A percentile compares a stretch with the other conserved stretches of the same genome.
phyloP scores from a whole-genome alignment of 768 basidiomycete genomes.

The Boletus rubescentipes region DNA sequence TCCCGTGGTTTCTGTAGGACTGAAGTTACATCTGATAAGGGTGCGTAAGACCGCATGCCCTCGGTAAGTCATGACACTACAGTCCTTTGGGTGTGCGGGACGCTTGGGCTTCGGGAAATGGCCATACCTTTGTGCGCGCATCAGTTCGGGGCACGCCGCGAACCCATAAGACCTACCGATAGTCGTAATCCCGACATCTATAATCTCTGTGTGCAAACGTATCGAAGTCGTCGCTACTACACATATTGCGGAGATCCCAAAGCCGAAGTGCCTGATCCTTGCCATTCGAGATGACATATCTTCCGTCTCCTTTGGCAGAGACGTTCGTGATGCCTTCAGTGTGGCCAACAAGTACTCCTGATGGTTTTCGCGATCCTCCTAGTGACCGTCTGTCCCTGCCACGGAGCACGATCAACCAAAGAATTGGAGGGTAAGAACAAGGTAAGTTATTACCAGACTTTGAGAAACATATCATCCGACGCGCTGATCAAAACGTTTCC shows the following conservation, averaged over 20 bases:
- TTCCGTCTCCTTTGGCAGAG: constrained; percentile 93
- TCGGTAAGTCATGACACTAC: constrained; percentile 93
- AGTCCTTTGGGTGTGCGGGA: constrained; percentile 79
- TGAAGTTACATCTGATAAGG: constrained; percentile 95
- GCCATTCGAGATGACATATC: constrained; percentile 93
- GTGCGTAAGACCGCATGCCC: constrained; percentile 90
- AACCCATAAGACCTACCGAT: constrained; percentile 56
- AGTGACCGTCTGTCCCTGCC: constrained; percentile 53
- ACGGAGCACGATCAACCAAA: background rate
- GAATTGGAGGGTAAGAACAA: background rate
- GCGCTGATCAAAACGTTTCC: constrained; percentile 95
- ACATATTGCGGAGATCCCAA: constrained; percentile 96
- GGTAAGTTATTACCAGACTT: constrained; percentile 75
- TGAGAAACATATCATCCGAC: constrained; percentile 91
- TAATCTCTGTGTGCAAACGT: constrained; percentile 47
- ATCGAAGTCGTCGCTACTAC: constrained; percentile 67
- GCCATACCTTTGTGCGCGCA: constrained; percentile 46
- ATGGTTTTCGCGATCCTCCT: constrained; percentile 62
- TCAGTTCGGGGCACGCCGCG: constrained; percentile 10
- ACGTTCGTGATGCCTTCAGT: constrained; percentile 96
- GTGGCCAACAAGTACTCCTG: constrained; percentile 92
- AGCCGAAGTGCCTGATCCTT: constrained; percentile 91
- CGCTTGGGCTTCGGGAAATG: constrained; percentile 63
- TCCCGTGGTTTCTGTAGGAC: constrained; percentile 89
- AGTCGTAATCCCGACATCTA: constrained; percentile 69